Conservation (phyloP, 225 moss, liverwort and hornwort genomes). For the Climacium dendroides region DNA sequence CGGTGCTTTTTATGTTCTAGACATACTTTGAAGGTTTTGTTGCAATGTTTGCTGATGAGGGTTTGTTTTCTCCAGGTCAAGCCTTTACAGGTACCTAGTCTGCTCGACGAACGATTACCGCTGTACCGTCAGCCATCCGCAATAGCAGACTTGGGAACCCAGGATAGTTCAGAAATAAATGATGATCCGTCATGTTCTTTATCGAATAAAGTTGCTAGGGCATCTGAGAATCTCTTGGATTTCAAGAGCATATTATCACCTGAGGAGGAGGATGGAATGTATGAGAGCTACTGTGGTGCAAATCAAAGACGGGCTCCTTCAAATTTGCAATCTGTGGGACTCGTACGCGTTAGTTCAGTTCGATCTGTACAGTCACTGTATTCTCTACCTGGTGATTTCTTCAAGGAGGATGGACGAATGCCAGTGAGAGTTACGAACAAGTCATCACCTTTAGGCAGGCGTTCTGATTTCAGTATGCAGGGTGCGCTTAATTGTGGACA, state of each 20-base stretch:
- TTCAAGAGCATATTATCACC: conserved; percentile 1
- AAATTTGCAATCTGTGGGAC: background rate
- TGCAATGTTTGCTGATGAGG: background rate
- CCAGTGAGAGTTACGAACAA: background rate
- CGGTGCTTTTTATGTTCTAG: background rate
- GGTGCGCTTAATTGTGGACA: background rate
- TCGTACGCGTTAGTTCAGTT: background rate
- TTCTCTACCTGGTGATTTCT: background rate
- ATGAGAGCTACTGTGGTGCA: background rate
- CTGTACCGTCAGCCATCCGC: background rate
- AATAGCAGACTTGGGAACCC: background rate
- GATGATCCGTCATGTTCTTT: background rate
- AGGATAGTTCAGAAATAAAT: background rate
- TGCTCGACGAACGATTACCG: background rate
- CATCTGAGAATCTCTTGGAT: background rate
- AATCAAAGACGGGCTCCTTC: background rate
- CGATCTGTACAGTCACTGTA: background rate
- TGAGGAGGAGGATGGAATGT: conserved; percentile 8
- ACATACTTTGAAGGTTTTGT: background rate
- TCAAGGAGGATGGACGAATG: background rate
- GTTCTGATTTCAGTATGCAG: background rate
- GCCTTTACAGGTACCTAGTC: conserved; percentile 11
- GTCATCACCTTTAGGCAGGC: conserved; percentile 6
- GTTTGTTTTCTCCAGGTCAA: conserved; percentile 10
- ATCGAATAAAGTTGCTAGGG: background rate